phyloP scores from a whole-genome alignment of 768 basidiomycete species.

The Candolleomyces eurysporus region DNA sequence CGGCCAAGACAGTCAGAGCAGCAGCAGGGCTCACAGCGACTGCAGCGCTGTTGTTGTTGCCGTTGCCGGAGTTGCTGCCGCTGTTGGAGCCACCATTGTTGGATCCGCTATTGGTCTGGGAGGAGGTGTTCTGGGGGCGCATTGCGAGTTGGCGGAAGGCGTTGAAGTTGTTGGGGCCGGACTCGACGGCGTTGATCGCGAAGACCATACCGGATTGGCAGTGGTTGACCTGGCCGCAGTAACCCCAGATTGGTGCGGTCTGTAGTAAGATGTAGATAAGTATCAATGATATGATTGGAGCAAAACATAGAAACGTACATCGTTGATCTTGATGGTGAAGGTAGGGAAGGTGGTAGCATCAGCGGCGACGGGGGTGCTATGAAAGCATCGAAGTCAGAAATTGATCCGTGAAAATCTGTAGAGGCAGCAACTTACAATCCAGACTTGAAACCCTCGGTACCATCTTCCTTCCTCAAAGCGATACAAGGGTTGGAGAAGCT shows the following conservation, averaged over 20 bases:
- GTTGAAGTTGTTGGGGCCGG: constrained; percentile 48
- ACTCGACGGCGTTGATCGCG: constrained; percentile 51
- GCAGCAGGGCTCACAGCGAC: too few species aligned
- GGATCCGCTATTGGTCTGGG: neutral
- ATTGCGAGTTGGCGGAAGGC: constrained; percentile 40
- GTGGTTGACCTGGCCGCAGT: constrained; percentile 52
- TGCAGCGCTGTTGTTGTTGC: neutral
- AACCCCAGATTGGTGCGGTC: constrained; percentile 56
- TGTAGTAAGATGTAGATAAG: neutral
- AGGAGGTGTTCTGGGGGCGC: constrained; percentile 3
- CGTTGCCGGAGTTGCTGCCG: neutral
- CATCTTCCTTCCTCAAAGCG: constrained; percentile 19
- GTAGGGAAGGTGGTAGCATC: constrained; percentile 40
- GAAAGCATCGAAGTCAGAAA: neutral
- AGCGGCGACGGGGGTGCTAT: constrained; percentile 41
- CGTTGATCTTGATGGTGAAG: constrained; percentile 47
- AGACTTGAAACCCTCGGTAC: constrained; percentile 36
- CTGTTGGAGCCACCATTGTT: neutral
- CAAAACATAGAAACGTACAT: constrained; percentile 30
- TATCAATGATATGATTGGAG: neutral
- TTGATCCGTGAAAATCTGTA: neutral
- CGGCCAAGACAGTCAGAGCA: too few species aligned
- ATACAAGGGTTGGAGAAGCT: constrained; percentile 36
- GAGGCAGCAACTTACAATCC: constrained; percentile 33
- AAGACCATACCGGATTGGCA: constrained; percentile 65